A percentile compares a stretch with the other conserved stretches of the same genome.
phyloP scores from a whole-genome alignment of 257 asterid species.

The Nicotiana obtusifolia region DNA sequence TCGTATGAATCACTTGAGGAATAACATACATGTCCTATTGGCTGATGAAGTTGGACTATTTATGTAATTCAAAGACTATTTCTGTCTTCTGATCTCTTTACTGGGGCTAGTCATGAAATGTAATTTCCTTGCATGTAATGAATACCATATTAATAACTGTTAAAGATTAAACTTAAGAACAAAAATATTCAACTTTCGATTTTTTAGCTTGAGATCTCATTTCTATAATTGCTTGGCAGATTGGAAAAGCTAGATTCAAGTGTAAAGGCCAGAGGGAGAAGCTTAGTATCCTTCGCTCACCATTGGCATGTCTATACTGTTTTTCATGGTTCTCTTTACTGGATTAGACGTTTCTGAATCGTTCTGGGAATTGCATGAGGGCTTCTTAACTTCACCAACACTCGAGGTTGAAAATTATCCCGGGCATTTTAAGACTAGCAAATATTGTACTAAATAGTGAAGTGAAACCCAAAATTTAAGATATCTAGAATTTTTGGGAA shows the following conservation, averaged over 20 bases:
- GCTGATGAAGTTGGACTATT: too few relatives aligned
- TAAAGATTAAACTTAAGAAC: not conserved
- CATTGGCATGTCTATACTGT: not conserved
- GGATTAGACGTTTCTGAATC: not conserved
- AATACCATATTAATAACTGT: not conserved
- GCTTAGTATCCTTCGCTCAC: not conserved
- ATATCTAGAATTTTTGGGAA: not conserved
- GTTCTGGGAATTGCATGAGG: not conserved
- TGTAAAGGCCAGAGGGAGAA: not conserved
- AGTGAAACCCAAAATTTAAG: not conserved
- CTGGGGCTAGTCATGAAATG: too few relatives aligned
- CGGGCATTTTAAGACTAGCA: not conserved
- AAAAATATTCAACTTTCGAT: not conserved
- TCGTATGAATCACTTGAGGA: too few relatives aligned
- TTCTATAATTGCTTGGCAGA: not conserved
- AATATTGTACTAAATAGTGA: not conserved
- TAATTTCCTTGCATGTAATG: too few relatives aligned
- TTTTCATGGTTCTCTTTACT: not conserved
- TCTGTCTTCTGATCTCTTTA: too few relatives aligned
- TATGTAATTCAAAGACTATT: too few relatives aligned
- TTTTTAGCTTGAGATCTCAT: not conserved
- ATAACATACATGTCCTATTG: too few relatives aligned
- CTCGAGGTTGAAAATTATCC: not conserved
- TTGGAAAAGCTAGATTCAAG: not conserved
- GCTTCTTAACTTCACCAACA: not conserved